Evolutionary conservation across 2,329 filamentous ascomycete species (phyloP).

Genomic region (Phaeosphaeriaceae sp.): DNA sequence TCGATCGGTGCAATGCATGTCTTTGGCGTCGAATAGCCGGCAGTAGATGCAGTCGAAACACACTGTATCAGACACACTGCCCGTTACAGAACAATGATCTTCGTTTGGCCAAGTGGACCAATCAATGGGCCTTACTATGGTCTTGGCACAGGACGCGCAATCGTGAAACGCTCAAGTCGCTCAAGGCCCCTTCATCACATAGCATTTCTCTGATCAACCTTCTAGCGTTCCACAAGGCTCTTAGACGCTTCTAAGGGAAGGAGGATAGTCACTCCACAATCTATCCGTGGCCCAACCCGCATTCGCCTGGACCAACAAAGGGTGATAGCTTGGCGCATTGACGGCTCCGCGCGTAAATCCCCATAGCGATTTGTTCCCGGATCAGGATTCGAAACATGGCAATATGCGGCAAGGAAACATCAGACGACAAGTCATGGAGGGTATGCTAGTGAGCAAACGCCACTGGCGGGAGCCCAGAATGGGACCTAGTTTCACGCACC

Average conservation of each 20-base stretch:
- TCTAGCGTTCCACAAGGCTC: not conserved
- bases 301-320: not conserved
- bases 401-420: not conserved
- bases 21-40: not conserved
- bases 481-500: too few relatives aligned
- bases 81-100: not conserved
- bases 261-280: not conserved
- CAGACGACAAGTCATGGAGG: not conserved
- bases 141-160: constrained; percentile 2
- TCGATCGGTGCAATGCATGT: not conserved
- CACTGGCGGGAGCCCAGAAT: not conserved
- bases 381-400: not conserved
- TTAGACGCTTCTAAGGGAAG: not conserved
- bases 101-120: not conserved
- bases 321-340: constrained; percentile 1
- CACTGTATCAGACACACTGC: not conserved
- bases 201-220: not conserved
- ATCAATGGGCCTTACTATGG: not conserved
- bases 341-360: not conserved
- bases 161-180: not conserved
- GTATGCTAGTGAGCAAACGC: not conserved
- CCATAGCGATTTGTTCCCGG: not conserved
- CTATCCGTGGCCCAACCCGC: not conserved
- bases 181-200: not conserved
- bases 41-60: not conserved